A percentile compares a stretch with the other conserved stretches of the same genome.
These are phyloP conservation scores for Inosperma sp. DNA, from an alignment of 768 basidiomycete genomes.

Conservation along the genomic window DNA sequence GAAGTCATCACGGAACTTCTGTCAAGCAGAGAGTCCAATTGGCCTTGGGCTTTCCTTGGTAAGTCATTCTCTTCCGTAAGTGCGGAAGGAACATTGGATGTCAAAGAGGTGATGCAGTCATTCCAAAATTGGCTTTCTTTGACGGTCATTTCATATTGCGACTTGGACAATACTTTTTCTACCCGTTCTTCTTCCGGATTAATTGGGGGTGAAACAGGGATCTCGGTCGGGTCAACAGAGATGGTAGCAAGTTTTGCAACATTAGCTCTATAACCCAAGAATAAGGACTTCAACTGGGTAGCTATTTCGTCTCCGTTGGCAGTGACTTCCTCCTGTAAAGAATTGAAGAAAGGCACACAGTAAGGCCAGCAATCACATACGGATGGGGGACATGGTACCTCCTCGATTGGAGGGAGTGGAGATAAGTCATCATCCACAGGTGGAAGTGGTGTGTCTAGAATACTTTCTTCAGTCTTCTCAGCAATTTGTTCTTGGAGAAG, in stretches of 20 bases:
- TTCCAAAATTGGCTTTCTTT: conserved; percentile 64
- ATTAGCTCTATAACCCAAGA: conserved; percentile 45
- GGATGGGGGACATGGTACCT: too few relatives aligned
- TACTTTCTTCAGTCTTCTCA: not conserved
- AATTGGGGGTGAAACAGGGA: conserved; percentile 11
- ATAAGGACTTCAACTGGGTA: conserved; percentile 41
- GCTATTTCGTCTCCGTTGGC: conserved; percentile 27
- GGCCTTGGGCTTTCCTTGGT: not conserved
- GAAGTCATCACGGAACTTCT: conserved; percentile 55
- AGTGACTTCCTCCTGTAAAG: not conserved
- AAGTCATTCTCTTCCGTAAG: not conserved
- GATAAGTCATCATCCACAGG: not conserved
- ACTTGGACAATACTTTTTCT: conserved; percentile 55
- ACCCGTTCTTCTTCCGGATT: conserved; percentile 34
- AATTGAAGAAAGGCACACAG: not conserved
- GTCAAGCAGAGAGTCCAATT: conserved; percentile 32
- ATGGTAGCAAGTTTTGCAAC: conserved; percentile 42
- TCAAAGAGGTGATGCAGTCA: conserved; percentile 5
- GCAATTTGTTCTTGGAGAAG: not conserved
- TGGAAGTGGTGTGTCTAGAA: not conserved
- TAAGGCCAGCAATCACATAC: too few relatives aligned
- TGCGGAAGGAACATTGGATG: not conserved
- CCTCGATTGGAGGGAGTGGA: not conserved
- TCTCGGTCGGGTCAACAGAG: conserved; percentile 20
- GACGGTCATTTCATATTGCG: conserved; percentile 52